Evolutionary conservation across 768 basidiomycete species (phyloP), one percentile per base, ranked within the genome.

Genomic region (Leucosporidium scottii): DNA sequence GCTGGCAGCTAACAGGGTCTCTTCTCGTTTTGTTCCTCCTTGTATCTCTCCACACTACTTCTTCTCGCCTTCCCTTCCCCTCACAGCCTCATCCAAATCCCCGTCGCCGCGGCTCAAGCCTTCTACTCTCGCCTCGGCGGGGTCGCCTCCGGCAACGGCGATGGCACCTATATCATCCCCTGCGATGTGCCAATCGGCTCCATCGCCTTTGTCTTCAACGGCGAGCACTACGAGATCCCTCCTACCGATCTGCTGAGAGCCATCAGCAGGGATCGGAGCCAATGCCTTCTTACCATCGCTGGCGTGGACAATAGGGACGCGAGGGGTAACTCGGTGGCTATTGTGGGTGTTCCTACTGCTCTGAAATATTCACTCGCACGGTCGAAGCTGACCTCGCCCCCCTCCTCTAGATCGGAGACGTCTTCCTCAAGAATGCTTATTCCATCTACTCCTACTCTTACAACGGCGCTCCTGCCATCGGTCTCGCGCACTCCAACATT

Each of bases 401-500:
- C 15, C 39, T 44, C 39, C 15, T 44, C 3, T 44, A 23, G 20
- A n/a, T 39, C 61, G 68, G 68, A 23, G 60, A 56, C 53, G 60
- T 65, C n/a, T 69, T 69, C 68, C 64, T 69, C 60, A 69, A 69
- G 51, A 50, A 62, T 1, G 60, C 49, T 50, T 71, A 71, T 51
- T 39, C 63, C 31, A 65, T 71, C 20, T 71, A 62, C 61, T 59
- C 60, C 3, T 71, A 71, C 66, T 68, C 66, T 8, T 56, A 67
- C n/a, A 61, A 61, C 27, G 70, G 70, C 25, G 20, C 60, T 1
- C 70, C 70, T 15, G 70, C 70, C 44, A 66, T 70, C 59, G 69
- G 69, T 2, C 64, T 70, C 49, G 69, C 69, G 17, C 36, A 50
- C 21, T 8, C 8, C 15, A 44, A 44, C 13, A 44, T 44, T 44